Evolutionary conservation across 2,329 filamentous ascomycete genomes (phyloP).

Genomic region (Cladosporium oxysporum): DNA sequence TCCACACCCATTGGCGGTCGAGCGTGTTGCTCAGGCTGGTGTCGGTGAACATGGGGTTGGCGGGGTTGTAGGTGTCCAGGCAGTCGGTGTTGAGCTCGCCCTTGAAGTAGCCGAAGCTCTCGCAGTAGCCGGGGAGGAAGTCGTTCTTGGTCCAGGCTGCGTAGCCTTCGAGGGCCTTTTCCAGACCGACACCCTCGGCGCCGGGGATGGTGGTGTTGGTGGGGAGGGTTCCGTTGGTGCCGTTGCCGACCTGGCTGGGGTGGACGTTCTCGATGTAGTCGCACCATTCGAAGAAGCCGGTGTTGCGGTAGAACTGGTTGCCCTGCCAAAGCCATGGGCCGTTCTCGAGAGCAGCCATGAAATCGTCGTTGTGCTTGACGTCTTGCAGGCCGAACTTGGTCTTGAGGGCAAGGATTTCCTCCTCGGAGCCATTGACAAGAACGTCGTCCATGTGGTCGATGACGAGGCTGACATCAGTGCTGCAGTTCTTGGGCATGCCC

Average conservation of each 20-base stretch:
- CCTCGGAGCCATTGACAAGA: constrained; percentile 31
- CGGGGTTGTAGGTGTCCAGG: constrained; percentile 55
- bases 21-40: constrained; percentile 47
- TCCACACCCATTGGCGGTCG: constrained; percentile 61
- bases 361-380: constrained; percentile 56
- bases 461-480: constrained; percentile 53
- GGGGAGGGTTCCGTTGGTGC: constrained; percentile 26
- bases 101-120: constrained; percentile 52
- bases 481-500: constrained; percentile 62
- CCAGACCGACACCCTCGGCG: constrained; percentile 53
- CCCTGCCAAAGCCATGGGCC: constrained; percentile 62
- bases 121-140: constrained; percentile 52
- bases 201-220: constrained; percentile 38
- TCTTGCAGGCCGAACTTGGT: constrained; percentile 53
- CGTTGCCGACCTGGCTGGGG: constrained; percentile 31
- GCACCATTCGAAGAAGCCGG: constrained; percentile 49
- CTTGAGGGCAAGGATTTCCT: constrained; percentile 49
- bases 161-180: constrained; percentile 57
- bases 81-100: constrained; percentile 50
- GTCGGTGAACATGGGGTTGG: constrained; percentile 55
- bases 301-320: constrained; percentile 49
- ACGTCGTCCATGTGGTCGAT: constrained; percentile 51
- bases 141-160: constrained; percentile 54
- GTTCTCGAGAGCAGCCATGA: constrained; percentile 54
- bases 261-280: constrained; percentile 43